A percentile compares a stretch with the other conserved stretches of the same genome.
These are phyloP conservation scores for Curvularia eragrostidis DNA, from an alignment of 2,329 filamentous ascomycete species.

Conservation along the genomic window DNA sequence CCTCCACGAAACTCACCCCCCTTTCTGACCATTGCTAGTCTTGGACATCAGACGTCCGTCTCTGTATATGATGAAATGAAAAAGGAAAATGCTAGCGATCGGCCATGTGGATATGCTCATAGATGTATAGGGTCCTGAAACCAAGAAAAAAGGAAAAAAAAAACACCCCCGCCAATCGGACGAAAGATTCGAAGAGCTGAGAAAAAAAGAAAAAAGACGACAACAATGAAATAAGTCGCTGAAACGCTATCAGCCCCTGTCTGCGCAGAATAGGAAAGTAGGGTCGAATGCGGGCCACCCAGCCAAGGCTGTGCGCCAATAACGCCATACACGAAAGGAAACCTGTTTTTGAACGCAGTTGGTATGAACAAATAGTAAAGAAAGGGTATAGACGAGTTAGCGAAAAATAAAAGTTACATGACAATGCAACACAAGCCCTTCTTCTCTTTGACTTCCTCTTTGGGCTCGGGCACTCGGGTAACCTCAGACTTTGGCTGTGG, in stretches of 20 bases:
- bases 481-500: constrained; percentile 48
- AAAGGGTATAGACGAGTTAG: constrained; percentile 38
- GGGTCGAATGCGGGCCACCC: constrained; percentile 20
- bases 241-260: constrained; percentile 42
- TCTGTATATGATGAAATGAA: constrained; percentile 16
- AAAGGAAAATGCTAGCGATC: constrained; percentile 16
- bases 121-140: constrained; percentile 8
- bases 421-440: constrained; percentile 74
- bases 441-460: constrained; percentile 64
- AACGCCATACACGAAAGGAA: constrained; percentile 41
- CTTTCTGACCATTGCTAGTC: constrained; percentile 19
- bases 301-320: constrained; percentile 18
- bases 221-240: constrained; percentile 38
- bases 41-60: constrained; percentile 14
- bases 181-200: background rate
- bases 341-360: constrained; percentile 30
- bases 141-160: background rate
- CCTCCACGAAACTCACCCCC: constrained; percentile 16
- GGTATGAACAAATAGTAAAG: constrained; percentile 25
- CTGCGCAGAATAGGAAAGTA: constrained; percentile 21
- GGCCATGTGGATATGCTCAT: constrained; percentile 17
- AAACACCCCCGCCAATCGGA: constrained; percentile 12
- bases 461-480: constrained; percentile 61
- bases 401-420: constrained; percentile 65
- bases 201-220: constrained; percentile 6